phyloP scores from a whole-genome alignment of 495 filamentous ascomycete genomes.

The Jackrogersella multiformis region DNA sequence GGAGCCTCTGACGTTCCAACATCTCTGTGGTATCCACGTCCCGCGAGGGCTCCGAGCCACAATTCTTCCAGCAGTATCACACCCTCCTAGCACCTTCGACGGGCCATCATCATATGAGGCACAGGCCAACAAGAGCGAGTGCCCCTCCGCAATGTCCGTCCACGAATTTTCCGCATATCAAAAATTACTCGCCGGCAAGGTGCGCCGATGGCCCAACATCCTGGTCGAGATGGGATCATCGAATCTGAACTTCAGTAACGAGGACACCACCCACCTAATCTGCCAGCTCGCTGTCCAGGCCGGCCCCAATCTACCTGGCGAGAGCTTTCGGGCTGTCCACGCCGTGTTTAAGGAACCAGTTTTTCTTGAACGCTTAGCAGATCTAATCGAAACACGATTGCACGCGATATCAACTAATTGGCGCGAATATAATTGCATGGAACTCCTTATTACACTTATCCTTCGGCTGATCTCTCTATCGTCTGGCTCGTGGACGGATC shows the following conservation, averaged over 20 bases:
- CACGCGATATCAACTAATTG: conserved; percentile 57
- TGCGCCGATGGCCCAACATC: conserved; percentile 59
- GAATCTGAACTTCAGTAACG: conserved; percentile 63
- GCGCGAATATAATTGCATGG: conserved; percentile 62
- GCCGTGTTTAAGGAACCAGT: conserved; percentile 53
- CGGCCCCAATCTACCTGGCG: conserved; percentile 50
- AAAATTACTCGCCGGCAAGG: conserved; percentile 54
- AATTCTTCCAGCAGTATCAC: conserved; percentile 19
- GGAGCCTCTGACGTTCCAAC: conserved; percentile 48
- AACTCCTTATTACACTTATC: conserved; percentile 55
- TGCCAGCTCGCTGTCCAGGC: conserved; percentile 56
- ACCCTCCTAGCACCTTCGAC: conserved; percentile 39
- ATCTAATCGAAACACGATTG: conserved; percentile 55
- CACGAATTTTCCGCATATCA: conserved; percentile 64
- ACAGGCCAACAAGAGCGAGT: conserved; percentile 62
- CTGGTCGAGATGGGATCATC: conserved; percentile 61
- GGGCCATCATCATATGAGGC: conserved; percentile 64
- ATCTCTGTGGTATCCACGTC: conserved; percentile 49
- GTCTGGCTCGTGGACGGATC: neutral
- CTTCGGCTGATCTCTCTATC: conserved; percentile 46
- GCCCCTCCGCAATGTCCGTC: conserved; percentile 55
- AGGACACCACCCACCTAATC: conserved; percentile 54
- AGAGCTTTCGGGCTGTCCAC: conserved; percentile 55
- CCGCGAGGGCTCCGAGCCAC: conserved; percentile 42
- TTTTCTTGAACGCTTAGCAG: conserved; percentile 56